Percentiles rank a stretch among this genome's conserved stretches.
These are phyloP conservation scores for Colletotrichum cordylinicola DNA, from an alignment of 2,329 filamentous ascomycete species.

Conservation along the genomic window DNA sequence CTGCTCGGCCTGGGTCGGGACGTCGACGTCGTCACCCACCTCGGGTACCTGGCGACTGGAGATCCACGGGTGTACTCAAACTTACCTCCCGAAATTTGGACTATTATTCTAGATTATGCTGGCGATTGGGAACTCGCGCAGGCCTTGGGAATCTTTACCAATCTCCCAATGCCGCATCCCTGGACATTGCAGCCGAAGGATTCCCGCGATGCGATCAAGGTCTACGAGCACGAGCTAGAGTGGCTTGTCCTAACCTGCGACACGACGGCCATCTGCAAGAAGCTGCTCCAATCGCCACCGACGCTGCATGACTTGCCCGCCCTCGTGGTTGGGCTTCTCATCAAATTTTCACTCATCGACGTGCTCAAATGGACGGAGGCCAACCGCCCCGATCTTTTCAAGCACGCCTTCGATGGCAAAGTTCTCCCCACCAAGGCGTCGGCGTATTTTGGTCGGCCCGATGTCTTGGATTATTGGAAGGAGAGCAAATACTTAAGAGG, in stretches of 20 bases:
- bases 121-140: constrained; percentile 91
- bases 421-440: constrained; percentile 89
- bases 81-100: constrained; percentile 88
- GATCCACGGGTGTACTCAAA: constrained; percentile 43
- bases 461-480: constrained; percentile 91
- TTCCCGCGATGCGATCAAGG: constrained; percentile 69
- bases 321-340: constrained; percentile 84
- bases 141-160: constrained; percentile 81
- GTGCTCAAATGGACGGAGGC: constrained; percentile 73
- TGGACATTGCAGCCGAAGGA: constrained; percentile 69
- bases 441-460: constrained; percentile 81
- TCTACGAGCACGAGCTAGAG: constrained; percentile 81
- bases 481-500: constrained; percentile 82
- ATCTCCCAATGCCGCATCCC: constrained; percentile 71
- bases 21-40: constrained; percentile 59
- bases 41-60: constrained; percentile 38
- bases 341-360: constrained; percentile 85
- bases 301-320: constrained; percentile 76
- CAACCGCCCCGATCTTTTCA: constrained; percentile 66
- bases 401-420: constrained; percentile 82
- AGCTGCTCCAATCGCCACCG: constrained; percentile 74
- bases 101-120: constrained; percentile 82
- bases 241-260: constrained; percentile 81
- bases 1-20: constrained; percentile 76
- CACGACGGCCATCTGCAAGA: constrained; percentile 73